Evolutionary conservation across 1,139 yeast species (phyloP), one percentile per base, ranked within the genome.

Genomic region (Taphrina communis): DNA sequence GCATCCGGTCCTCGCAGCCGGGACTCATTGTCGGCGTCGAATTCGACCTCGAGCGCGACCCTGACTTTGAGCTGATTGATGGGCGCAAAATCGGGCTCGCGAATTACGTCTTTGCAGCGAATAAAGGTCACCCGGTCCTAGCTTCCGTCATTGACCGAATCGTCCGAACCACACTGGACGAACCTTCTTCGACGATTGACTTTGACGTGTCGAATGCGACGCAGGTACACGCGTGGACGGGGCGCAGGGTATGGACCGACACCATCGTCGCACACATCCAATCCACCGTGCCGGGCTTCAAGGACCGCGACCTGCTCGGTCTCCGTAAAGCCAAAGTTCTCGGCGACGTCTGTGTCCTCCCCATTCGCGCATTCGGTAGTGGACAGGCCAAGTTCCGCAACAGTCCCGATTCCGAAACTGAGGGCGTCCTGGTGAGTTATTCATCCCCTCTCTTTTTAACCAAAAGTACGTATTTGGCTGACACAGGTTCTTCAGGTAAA

Each of bases 201-300:
- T 42, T 88, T 36, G 86, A 89, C 14, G 74, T 75, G 57, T 75
- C 82, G 4, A 73, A 83, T 84, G 92, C 88, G 75, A 19, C 55
- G 48, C 59, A 48, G 14, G 87, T 94, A 70, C 92, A 93, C 97
- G 86, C 90, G 76, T 94, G 98, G 98, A 93, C 98, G 0, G 99
- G 98, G 0, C 97, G 97, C 1, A 98, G 97, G 0, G 84, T 90
- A 38, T 94, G 92, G 86, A 90, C 98, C 0, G 98, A 94, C 77
- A 80, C 19, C 89, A 93, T 76, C 84, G 82, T 61, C 92, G 92
- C 77, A 80, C 94, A 81, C 42, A 46, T 68, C 7, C 60, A 51
- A 19, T 39, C 42, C 9, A 52, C 61, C 84, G 83, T 71, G 80
- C 68, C 39, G 58, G 65, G 69, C 11, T 68, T 68, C 66, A 31